Evolutionary conservation across 2,329 filamentous ascomycete genomes (phyloP), one percentile per base, ranked within the genome.

Genomic region (Trichoderma sp.): DNA sequence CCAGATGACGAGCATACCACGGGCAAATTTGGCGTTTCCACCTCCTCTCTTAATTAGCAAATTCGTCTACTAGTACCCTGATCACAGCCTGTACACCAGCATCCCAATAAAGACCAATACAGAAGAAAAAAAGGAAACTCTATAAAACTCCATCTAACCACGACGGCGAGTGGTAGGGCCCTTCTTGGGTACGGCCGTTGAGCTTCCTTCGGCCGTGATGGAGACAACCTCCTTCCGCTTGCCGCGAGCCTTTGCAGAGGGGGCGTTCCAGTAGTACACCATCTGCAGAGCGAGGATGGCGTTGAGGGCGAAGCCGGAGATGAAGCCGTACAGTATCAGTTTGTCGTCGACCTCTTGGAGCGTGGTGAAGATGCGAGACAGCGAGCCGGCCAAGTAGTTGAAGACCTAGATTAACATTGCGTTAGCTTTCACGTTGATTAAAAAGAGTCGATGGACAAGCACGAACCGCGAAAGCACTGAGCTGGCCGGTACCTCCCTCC

Each of bases 281-380:
- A 99, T 96, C 84, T 99, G 96, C 49, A 86, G 82, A 16, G 94
- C 94, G 69, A 99, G 85, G 68, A 99, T 87, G 69, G 90, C 85
- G 81, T 99, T 99, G 75, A 99, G 88, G n/a, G 85, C 82, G 79
- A 97, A 97, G 33, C 94, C 96, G 8, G 94, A 93, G 68, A 98
- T 83, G 85, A 97, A 98, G 62, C 94, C 92, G 82, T 97, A 98
- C 31, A 99, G 87, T 76, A 99, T 98, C 70, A 98, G 86, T 82
- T 94, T 94, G 81, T 99, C 96, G 79, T 97, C 92, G 70, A 99
- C 96, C 84, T 99, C 96, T 78, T 98, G 94, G 69, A 99, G 84
- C 10, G 96, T 99, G 37, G 96, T 99, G 82, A 97, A 99, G 83
- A 99, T 97, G 78, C 96, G 92, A 31, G 93, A 92, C 70, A 98